These are phyloP conservation scores for Euphorbia celastroides DNA, from an alignment of 441 rosid genomes.

Conservation along the genomic window DNA sequence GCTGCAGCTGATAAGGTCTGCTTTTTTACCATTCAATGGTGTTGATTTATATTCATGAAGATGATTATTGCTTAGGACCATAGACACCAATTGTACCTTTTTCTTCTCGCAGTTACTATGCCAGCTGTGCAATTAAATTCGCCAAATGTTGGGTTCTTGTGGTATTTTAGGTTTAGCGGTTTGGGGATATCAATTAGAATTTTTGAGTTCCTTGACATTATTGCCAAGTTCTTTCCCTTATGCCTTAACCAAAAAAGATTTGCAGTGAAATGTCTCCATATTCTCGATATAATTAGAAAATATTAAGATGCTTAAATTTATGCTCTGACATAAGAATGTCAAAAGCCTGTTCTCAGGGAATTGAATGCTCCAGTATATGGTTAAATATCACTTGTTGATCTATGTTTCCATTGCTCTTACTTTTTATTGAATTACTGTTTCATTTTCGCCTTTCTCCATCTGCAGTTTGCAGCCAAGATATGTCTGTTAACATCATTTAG, in stretches of 20 bases:
- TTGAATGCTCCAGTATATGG: constrained; percentile 6
- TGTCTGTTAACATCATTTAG: too few relatives aligned
- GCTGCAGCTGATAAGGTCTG: constrained; percentile 93
- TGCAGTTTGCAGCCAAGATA: too few relatives aligned
- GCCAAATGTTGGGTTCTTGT: constrained; percentile 1
- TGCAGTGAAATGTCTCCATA: neutral
- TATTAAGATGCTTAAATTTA: neutral
- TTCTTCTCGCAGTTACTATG: too few relatives aligned
- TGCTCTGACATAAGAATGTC: neutral
- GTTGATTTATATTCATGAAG: neutral
- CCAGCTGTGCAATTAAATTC: neutral
- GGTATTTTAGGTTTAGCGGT: neutral
- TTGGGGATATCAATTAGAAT: neutral
- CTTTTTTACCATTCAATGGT: constrained; percentile 17
- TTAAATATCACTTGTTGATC: constrained; percentile 13
- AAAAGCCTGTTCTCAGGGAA: neutral
- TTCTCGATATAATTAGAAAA: neutral
- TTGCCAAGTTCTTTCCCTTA: too few relatives aligned
- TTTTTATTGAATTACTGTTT: too few relatives aligned
- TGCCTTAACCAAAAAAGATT: neutral
- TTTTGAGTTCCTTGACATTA: neutral
- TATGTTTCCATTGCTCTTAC: too few relatives aligned
- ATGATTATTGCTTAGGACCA: neutral
- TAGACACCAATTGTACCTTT: neutral
- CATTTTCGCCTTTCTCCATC: too few relatives aligned